Evolutionary conservation across 2,329 filamentous ascomycete genomes (phyloP), one percentile per base, ranked within the genome.

Genomic region (Colletotrichum tabaci): DNA sequence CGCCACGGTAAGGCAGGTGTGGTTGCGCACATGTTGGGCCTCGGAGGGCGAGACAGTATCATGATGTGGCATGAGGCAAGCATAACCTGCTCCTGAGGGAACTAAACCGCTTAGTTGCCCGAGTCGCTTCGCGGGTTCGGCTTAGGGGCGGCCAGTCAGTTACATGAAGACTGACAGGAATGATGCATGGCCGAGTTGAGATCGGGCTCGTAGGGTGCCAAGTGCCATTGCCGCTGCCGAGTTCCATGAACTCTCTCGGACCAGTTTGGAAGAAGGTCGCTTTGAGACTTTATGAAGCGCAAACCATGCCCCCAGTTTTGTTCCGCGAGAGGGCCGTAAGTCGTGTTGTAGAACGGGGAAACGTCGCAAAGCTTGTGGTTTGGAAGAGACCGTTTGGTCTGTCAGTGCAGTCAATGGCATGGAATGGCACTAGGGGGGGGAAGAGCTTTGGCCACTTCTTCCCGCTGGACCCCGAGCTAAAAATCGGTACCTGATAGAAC

Each of bases 281-380:
- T 68, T 63, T 63, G 68, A 68, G 65, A 64, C 65, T 60, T 71
- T 60, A 18, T 4, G 16, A 8, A 21, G 55, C n/a, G 58, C 15
- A 26, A 55, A 50, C 56, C 21, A 30, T 40, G 46, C 18, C 21
- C 21, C 18, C 7, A 49, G 40, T n/a, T n/a, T 61, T 21, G 46
- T 50, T 50, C 49, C n/a, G 18, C 30, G 23, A 7, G 58, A 61
- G 18, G 8, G 46, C n/a, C 46, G n/a, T 12, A 50, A 35, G 35
- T 26, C 35, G 44, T 50, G 46, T 46, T 21, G 44, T 16, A 50
- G 58, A 26, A 38, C 15, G 26, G 58, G n/a, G 26, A 16, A 49
- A 23, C 18, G 44, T 23, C 44, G 35, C 38, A 38, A 56, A 21
- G 30, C 2, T 56, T 50, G 30, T 38, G 35, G 26, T 18, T 23